Percentiles rank a stretch among this genome's conserved stretches.
phyloP scores from a whole-genome alignment of 2,329 filamentous ascomycete genomes.

The Exophiala lecanii-corni region DNA sequence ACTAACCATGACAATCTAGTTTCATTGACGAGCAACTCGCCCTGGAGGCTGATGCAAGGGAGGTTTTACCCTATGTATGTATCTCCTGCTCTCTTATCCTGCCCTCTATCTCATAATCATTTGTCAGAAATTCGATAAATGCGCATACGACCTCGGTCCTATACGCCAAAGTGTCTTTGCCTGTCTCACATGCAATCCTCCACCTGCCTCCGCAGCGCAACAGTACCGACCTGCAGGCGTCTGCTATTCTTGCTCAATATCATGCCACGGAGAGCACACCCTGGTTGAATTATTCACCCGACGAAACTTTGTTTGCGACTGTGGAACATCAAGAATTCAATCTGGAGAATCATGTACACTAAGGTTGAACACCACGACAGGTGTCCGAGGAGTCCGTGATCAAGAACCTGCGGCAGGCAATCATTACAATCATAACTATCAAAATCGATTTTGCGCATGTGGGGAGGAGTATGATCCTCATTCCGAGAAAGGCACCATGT shows the following conservation, averaged over 20 bases:
- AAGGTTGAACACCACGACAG: slow-evolving; percentile 67
- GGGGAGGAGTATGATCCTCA: slow-evolving; percentile 81
- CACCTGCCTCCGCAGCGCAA: slow-evolving; percentile 58
- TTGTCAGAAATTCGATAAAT: slow-evolving; percentile 79
- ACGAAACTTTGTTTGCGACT: slow-evolving; percentile 93
- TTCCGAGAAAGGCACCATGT: slow-evolving; percentile 94
- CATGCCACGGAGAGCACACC: slow-evolving; percentile 91
- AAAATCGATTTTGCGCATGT: slow-evolving; percentile 88
- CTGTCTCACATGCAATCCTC: slow-evolving; percentile 88
- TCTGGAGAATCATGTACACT: slow-evolving; percentile 68
- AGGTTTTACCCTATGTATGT: slow-evolving; percentile 84
- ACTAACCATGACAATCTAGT: no score
- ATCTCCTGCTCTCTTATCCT: not conserved
- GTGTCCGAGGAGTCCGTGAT: slow-evolving; percentile 72
- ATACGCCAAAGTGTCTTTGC: slow-evolving; percentile 86
- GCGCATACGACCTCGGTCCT: slow-evolving; percentile 83
- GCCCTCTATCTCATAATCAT: not conserved
- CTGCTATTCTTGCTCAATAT: slow-evolving; percentile 94
- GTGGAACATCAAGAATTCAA: slow-evolving; percentile 77
- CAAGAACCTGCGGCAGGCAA: slow-evolving; percentile 70
- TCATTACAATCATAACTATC: slow-evolving; percentile 93
- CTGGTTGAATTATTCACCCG: slow-evolving; percentile 96
- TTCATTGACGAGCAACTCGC: slow-evolving; percentile 86
- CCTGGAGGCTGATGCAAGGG: slow-evolving; percentile 90
- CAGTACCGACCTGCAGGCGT: slow-evolving; percentile 72